A percentile compares a stretch with the other conserved stretches of the same genome.
phyloP scores from a whole-genome alignment of 1,284 basidiomycete species.

The Anthracocystis walkeri region DNA sequence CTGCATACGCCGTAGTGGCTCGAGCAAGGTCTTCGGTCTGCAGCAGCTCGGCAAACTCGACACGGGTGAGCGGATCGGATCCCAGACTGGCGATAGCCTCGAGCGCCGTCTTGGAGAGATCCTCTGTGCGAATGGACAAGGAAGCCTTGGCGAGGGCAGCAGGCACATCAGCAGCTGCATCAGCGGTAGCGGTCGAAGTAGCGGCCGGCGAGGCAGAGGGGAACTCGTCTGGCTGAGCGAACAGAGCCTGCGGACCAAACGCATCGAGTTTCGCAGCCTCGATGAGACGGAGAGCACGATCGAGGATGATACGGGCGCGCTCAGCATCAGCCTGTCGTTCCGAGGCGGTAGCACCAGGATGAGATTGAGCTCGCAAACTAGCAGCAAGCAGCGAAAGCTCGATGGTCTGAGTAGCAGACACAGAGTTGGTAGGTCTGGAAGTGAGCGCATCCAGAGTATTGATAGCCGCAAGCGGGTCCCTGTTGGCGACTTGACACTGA shows the following conservation, averaged over 20 bases:
- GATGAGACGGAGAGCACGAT: slow-evolving; percentile 58
- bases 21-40: slow-evolving; percentile 56
- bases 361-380: slow-evolving; percentile 55
- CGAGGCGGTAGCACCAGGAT: slow-evolving; percentile 58
- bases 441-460: slow-evolving; percentile 63
- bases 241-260: slow-evolving; percentile 31
- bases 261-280: slow-evolving; percentile 55
- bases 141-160: slow-evolving; percentile 51
- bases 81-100: slow-evolving; percentile 53
- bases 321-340: slow-evolving; percentile 51
- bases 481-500: slow-evolving; percentile 62
- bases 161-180: slow-evolving; percentile 31
- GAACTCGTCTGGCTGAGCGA: slow-evolving; percentile 39
- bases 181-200: slow-evolving; percentile 23
- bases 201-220: slow-evolving; percentile 19
- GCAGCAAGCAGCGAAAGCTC: slow-evolving; percentile 63
- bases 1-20: slow-evolving; percentile 46
- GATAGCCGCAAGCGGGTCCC: slow-evolving; percentile 59
- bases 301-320: slow-evolving; percentile 60
- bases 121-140: slow-evolving; percentile 47
- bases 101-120: slow-evolving; percentile 49
- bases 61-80: slow-evolving; percentile 53
- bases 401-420: slow-evolving; percentile 44
- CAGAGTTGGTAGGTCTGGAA: slow-evolving; percentile 30
- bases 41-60: slow-evolving; percentile 60